These are phyloP conservation scores for Boletus rubescentipes DNA, from an alignment of 768 basidiomycete genomes.

Conservation along the genomic window DNA sequence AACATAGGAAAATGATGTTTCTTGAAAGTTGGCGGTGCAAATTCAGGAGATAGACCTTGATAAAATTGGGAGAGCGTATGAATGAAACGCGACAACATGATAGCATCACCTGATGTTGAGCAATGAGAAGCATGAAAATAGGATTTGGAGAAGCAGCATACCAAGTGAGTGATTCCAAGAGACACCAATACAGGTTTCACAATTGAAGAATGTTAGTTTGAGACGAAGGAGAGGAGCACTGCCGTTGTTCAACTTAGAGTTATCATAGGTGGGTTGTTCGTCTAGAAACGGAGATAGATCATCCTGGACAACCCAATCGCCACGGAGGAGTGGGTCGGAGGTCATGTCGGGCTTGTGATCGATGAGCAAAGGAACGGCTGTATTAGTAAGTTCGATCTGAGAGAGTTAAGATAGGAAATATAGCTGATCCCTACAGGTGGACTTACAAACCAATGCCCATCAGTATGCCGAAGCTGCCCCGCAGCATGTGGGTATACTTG, in stretches of 20 bases:
- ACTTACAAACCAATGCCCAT: slow-evolving; percentile 22
- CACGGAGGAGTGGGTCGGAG: slow-evolving; percentile 15
- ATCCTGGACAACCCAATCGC: slow-evolving; percentile 30
- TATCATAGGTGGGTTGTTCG: slow-evolving; percentile 10
- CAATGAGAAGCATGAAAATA: not conserved
- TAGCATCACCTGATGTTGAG: slow-evolving; percentile 27
- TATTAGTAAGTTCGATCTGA: slow-evolving; percentile 26
- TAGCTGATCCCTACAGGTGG: not conserved
- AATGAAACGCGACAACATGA: slow-evolving; percentile 31
- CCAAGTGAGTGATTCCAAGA: slow-evolving; percentile 37
- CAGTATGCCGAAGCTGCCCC: slow-evolving; percentile 16
- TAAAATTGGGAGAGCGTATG: slow-evolving; percentile 30
- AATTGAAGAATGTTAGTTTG: slow-evolving; percentile 26
- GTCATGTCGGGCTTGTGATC: slow-evolving; percentile 5
- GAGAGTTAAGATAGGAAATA: not conserved
- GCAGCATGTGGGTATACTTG: slow-evolving; percentile 29
- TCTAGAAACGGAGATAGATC: slow-evolving; percentile 19
- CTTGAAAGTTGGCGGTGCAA: slow-evolving; percentile 22
- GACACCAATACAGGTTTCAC: slow-evolving; percentile 32
- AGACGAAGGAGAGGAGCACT: slow-evolving; percentile 23
- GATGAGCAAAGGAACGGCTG: slow-evolving; percentile 14
- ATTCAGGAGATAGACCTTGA: slow-evolving; percentile 14
- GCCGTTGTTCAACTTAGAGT: slow-evolving; percentile 11
- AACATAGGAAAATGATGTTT: slow-evolving; percentile 25
- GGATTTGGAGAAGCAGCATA: slow-evolving; percentile 1